These are phyloP conservation scores for Phytophthora litchii DNA, from an alignment of 352 stramenopile species.

Conservation along the genomic window DNA sequence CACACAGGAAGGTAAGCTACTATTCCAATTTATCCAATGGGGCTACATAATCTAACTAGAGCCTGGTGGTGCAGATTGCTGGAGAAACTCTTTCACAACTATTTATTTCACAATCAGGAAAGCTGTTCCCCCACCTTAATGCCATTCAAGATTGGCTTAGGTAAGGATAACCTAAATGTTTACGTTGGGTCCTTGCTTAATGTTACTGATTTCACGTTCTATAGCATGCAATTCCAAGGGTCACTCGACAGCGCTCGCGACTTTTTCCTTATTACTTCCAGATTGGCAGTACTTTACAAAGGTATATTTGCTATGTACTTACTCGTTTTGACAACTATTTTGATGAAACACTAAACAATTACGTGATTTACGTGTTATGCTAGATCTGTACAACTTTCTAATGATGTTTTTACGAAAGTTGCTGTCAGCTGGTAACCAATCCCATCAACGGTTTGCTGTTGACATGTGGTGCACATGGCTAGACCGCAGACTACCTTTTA, in stretches of 20 bases:
- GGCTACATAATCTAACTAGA: background rate
- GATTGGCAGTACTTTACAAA: slow-evolving; percentile 49
- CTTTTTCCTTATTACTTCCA: slow-evolving; percentile 56
- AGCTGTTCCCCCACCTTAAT: slow-evolving; percentile 52
- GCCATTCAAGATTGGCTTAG: slow-evolving; percentile 75
- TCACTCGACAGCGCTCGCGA: slow-evolving; percentile 44
- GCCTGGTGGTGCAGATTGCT: slow-evolving; percentile 25
- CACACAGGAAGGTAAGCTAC: slow-evolving; percentile 33
- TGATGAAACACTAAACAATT: slow-evolving; percentile 2
- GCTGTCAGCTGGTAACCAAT: slow-evolving; percentile 50
- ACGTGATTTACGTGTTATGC: slow-evolving; percentile 6
- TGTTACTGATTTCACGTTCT: background rate
- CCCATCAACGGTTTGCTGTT: slow-evolving; percentile 65
- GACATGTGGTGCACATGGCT: slow-evolving; percentile 79
- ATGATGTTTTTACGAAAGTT: slow-evolving; percentile 86
- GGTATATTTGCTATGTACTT: slow-evolving; percentile 21
- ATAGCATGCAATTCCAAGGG: slow-evolving; percentile 54
- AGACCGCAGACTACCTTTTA: slow-evolving; percentile 44
- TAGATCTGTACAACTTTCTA: slow-evolving; percentile 82
- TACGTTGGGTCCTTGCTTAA: background rate
- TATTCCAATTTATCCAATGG: background rate
- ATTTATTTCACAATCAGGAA: slow-evolving; percentile 48
- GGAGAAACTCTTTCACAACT: slow-evolving; percentile 41
- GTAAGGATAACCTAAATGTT: slow-evolving; percentile 21
- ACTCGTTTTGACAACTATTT: background rate